These are phyloP conservation scores for Prunus yedoensis DNA, from an alignment of 331 rosid species.

Conservation along the genomic window DNA sequence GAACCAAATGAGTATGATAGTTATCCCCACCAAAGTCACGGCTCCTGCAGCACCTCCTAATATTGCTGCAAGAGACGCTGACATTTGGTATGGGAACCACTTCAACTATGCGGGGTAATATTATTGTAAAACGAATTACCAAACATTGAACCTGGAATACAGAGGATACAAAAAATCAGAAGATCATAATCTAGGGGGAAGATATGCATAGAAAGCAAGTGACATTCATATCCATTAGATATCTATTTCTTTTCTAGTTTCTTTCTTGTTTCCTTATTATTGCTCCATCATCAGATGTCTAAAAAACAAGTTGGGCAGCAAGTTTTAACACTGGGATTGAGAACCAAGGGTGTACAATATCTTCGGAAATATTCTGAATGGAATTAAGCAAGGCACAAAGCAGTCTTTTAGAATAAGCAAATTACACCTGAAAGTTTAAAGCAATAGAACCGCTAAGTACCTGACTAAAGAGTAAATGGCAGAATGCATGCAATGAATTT, in stretches of 20 bases:
- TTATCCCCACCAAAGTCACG: constrained; percentile 82
- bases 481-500: not conserved
- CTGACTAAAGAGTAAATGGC: not conserved
- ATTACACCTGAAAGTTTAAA: not conserved
- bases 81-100: constrained; percentile 75
- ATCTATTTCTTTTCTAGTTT: not conserved
- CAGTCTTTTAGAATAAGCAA: not conserved
- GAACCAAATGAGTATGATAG: constrained; percentile 57
- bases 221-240: not conserved
- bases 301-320: not conserved
- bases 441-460: not conserved
- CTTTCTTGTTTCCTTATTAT: not conserved
- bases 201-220: not conserved
- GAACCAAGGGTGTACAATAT: not conserved
- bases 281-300: not conserved
- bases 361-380: not conserved
- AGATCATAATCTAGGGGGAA: constrained; percentile 38
- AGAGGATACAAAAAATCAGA: constrained; percentile 24
- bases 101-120: constrained; percentile 53
- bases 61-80: constrained; percentile 85
- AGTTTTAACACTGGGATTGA: not conserved
- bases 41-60: constrained; percentile 97
- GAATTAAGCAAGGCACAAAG: not conserved
- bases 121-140: constrained; percentile 31
- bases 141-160: constrained; percentile 61